Evolutionary conservation across 495 filamentous ascomycete species (phyloP), one percentile per base, ranked within the genome.

Genomic region (Xylaria cubensis): DNA sequence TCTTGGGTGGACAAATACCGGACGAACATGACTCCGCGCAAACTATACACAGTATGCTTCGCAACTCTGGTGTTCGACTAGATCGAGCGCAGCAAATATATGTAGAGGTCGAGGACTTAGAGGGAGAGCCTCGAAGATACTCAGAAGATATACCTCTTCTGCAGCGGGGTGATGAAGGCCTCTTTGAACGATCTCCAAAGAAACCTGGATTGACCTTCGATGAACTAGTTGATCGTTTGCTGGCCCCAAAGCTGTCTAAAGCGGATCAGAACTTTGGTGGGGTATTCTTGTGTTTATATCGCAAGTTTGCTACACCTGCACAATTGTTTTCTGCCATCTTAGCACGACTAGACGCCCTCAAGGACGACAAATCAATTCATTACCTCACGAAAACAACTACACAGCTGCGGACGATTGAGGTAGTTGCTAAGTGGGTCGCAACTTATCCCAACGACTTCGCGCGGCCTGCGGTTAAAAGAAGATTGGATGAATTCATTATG

Each of bases 391-490:
- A 89, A 72, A 94, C 91, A 42, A 88, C 90, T 7, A 86, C 88
- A n/a, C 95, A 99, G 81, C 85, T 95, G 72, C 88, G 95, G 64
- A 91, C 94, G 53, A 88, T 98, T 55, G 90, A 90, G 69, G 87
- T 94, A n/a, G 82, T 98, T 67, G 91, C 93, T 7, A 92, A 92
- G 75, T 99, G 96, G 96, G 88, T 94, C 1, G 89, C 90, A n/a
- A 87, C 89, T 39, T 97, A 98, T 81, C 94, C 96, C 0, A 95
- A 93, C 3, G 96, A 99, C 81, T 97, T 98, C 83, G 92, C 94
- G 0, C 88, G 92, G 74, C 89, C 91, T n/a, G 86, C 86, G 66
- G 96, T 94, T 12, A 90, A 89, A 67, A 88, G 87, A 73, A 86
- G 84, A 9, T 83, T 97, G 67, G 85, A 89, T 34, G 89, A 88